These are phyloP conservation scores for Heritiera fomes DNA, from an alignment of 345 rosid genomes.

Conservation along the genomic window DNA sequence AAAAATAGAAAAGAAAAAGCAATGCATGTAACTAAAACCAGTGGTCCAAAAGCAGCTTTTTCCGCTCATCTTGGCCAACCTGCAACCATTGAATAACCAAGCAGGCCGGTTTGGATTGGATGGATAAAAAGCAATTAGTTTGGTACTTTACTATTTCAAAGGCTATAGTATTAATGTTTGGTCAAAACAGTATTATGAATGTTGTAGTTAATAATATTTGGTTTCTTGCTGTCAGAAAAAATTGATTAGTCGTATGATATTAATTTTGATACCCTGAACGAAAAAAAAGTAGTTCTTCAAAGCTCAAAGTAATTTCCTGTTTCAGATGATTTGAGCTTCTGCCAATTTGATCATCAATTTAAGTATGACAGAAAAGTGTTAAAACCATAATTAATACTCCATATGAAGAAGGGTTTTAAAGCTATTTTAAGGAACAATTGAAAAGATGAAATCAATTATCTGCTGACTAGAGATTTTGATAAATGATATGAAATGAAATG, in stretches of 20 bases:
- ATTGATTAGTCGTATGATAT: neutral
- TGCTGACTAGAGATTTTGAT: neutral
- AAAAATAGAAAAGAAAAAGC: too few species aligned
- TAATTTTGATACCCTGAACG: neutral
- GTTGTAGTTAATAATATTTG: neutral
- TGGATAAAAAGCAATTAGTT: neutral
- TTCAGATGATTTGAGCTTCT: constrained; percentile 3
- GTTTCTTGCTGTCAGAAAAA: neutral
- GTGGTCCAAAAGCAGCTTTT: neutral
- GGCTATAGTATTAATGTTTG: neutral
- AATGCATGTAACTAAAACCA: too few species aligned
- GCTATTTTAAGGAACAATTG: neutral
- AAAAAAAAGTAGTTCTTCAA: neutral
- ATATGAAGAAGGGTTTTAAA: neutral
- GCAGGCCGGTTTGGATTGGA: neutral
- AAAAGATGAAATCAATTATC: neutral
- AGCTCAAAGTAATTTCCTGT: neutral
- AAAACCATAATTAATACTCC: neutral
- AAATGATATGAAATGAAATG: neutral
- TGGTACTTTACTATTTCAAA: neutral
- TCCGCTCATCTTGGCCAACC: neutral
- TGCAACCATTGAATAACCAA: neutral
- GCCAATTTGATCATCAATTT: constrained; percentile 3
- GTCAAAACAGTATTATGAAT: neutral
- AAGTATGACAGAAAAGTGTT: neutral